Evolutionary conservation across 1,139 yeast genomes (phyloP), one percentile per base, ranked within the genome.

Genomic region (Kodamaea sp.): DNA sequence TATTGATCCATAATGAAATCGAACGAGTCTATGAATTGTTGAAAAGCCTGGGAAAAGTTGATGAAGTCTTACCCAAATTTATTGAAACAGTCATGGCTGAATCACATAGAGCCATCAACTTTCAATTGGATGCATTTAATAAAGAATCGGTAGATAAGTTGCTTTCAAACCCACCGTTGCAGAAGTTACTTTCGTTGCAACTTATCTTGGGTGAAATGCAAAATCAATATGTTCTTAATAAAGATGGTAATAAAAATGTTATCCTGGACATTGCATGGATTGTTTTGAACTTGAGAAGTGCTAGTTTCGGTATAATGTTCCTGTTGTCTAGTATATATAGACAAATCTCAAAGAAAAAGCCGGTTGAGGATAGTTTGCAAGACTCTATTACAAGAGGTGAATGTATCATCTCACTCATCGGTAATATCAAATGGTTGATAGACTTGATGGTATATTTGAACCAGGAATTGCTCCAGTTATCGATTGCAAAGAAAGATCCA

Each of bases 391-490:
- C 74, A 39, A 58, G 84, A 51, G 78, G 80, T 36, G 79, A 81
- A 54, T 66, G 79, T 43, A 68, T 83, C 6, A 62, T 80, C 41
- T 75, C 84, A 12, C 69, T 84, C 37, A 58, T 84, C 15, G 95
- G 96, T 1, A 75, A 81, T 31, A 74, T 83, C n/a, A 73, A 86
- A 48, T 88, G 95, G 95, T 70, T 83, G 42, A 69, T 84, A 31
- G 95, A 87, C 54, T 71, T 85, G 41, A 67, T 85, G 49, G 75
- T 79, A 0, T 78, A 75, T 44, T 57, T 84, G 34, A 77, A 79
- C 42, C 94, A 87, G 55, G 95, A 87, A 47, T 57, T 88, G 20
- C 61, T 78, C 12, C 73, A 70, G 36, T 52, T 70, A 20, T 47
- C 63, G 12, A 52, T 54, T 42, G 46, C 53, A 26, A 51, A 53